Conservation (phyloP, 225 moss, liverwort and hornwort species). For the Neckera pumila region DNA sequence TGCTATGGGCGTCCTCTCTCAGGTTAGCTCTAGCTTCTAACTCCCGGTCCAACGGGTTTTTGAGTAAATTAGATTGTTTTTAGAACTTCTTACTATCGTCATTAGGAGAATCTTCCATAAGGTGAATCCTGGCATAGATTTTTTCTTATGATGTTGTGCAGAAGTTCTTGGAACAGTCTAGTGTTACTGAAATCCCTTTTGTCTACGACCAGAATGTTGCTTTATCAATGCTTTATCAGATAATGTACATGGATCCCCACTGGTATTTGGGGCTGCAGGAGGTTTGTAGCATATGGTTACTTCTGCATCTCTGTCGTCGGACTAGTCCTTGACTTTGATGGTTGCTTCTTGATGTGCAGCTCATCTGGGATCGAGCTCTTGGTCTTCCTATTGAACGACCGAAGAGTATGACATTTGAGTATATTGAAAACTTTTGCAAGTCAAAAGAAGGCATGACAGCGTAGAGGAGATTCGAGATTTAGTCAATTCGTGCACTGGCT, state of each 20-base stretch:
- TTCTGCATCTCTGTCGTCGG: neutral
- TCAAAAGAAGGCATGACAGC: constrained; percentile 1
- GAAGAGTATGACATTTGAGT: constrained; percentile 39
- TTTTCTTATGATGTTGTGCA: neutral
- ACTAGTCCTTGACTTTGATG: neutral
- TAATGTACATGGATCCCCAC: neutral
- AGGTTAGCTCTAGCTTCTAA: neutral
- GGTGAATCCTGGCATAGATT: too few species aligned
- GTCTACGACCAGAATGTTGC: neutral
- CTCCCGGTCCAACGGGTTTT: neutral
- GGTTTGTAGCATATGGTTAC: neutral
- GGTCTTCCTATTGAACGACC: constrained; percentile 36
- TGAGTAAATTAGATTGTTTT: neutral
- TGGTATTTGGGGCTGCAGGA: neutral
- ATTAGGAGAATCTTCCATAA: neutral
- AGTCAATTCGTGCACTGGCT: neutral
- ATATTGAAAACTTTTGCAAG: constrained; percentile 28
- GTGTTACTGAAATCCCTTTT: neutral
- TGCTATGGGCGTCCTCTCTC: constrained; percentile 44
- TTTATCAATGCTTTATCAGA: neutral
- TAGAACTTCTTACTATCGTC: neutral
- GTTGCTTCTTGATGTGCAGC: neutral
- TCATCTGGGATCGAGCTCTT: constrained; percentile 36
- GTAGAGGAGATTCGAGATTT: neutral
- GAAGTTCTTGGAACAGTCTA: neutral